Base-by-base conservation (phyloP, 345 rosid genomes). In the Euphorbia lathyris region DNA sequence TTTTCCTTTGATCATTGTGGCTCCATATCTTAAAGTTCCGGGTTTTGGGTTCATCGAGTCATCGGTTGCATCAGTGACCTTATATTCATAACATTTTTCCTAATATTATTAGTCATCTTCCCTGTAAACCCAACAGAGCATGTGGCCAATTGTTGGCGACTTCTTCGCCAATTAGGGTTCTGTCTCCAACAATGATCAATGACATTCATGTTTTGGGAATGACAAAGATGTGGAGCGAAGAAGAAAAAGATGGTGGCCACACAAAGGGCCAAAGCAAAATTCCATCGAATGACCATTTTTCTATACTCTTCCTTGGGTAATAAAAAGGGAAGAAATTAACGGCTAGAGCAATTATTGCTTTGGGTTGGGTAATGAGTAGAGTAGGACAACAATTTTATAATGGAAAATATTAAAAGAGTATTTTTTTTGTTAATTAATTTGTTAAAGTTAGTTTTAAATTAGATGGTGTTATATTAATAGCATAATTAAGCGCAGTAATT, bases 181-280 rank as follows among this genome's bases (percentile, higher is more conserved):
- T 13, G 29, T 68, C 87, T 76, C 91, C 93, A 93, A 32, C 98
- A 91, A 69, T 72, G 76, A 82, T 91, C 96, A 23, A 91, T 87
- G 9, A 68, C 90, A 56, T 93, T 93, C 77, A 85, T 61, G 1
- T 66, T 72, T 0, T 30, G 12, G 6, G 88, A 76, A 3, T 50
- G 29, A 36, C 68, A 56, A 16, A 52, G 3, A 14, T 22, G 10
- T 16, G 69, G 70, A 32, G 40, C n/a, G 45, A 43, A 50, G 59
- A 38, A 47, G 73, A 76, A 25, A n/a, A n/a, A n/a, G n/a, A n/a
- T n/a, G 64, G 53, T 27, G 27, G 65, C 20, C 45, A 34, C 60
- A 43, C 57, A 47, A 69, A 76, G 23, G 66, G 76, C 68, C 12
- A 68, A 71, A 25, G 65, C 67, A 56, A 79, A 23, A 50, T 47